Base-by-base conservation (phyloP, 1,139 yeast genomes). In the Suhomyces maxii region DNA sequence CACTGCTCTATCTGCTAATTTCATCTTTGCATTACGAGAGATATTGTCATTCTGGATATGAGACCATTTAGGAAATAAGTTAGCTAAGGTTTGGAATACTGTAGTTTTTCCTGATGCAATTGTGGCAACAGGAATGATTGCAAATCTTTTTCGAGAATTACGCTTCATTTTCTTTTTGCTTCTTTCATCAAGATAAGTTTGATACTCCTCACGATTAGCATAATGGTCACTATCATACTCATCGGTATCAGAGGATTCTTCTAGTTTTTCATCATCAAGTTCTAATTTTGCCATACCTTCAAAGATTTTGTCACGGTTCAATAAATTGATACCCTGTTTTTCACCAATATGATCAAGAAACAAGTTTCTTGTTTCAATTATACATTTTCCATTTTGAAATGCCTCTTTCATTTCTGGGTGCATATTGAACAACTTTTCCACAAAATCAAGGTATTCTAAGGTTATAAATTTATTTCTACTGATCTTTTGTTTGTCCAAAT, bases 101-200 rank as follows among this genome's bases (percentile, higher is more conserved):
- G 97, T 89, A 0, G 98, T 90, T 61, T 95, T 95, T 8, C 99
- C 99, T 63, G 97, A 89, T 0, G 98, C 99, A 42, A 93, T 80
- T 0, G 97, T 89, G 0, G 98, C 90, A 11, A 91, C 82, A 0
- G 98, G 95, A 1, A 90, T 78, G 1, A 95, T 58, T 0, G 88
- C 77, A 58, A 81, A 89, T 3, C 57, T 82, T 83, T 2, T 26
- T 41, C 12, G 26, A 18, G 23, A 6, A 18, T 18, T 9, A 30
- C 35, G n/a, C 31, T 34, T 30, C 23, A 18, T 18, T 18, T 18
- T 18, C 23, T 18, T 18, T 18, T 18, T 18, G 6, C 6, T 18
- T 18, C 23, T 18, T 18, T 18, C 23, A 18, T 18, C 23, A 18
- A 18, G 23, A 18, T 18, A 18, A 6, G 23, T 18, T 3, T 18